phyloP scores from a whole-genome alignment of 176 grass and related monocot species.

The Rhynchospora pubera region DNA sequence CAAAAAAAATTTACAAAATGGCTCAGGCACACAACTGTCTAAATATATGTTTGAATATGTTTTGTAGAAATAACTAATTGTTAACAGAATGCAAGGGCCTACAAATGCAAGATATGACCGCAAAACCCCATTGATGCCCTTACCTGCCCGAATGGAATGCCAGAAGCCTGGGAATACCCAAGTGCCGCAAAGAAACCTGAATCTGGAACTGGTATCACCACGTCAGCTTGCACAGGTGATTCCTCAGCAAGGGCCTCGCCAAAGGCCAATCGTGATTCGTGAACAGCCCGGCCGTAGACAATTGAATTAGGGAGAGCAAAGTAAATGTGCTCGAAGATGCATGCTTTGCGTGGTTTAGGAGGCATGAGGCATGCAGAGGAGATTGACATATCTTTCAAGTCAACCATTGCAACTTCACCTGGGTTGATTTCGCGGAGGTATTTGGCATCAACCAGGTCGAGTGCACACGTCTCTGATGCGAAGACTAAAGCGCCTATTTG shows the following conservation, averaged over 20 bases:
- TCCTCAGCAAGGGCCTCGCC: slow-evolving; percentile 79
- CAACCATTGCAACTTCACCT: slow-evolving; percentile 72
- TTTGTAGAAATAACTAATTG: background rate
- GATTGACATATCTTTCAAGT: slow-evolving; percentile 58
- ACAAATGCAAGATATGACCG: background rate
- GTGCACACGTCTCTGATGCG: slow-evolving; percentile 85
- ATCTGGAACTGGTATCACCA: slow-evolving; percentile 91
- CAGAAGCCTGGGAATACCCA: slow-evolving; percentile 54
- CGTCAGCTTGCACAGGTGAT: slow-evolving; percentile 69
- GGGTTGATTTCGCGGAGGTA: slow-evolving; percentile 78
- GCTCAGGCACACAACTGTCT: background rate
- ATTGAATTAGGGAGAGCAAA: slow-evolving; percentile 75
- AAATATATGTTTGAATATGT: background rate
- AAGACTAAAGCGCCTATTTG: slow-evolving; percentile 51
- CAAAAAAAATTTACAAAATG: background rate
- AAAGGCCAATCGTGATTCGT: slow-evolving; percentile 62
- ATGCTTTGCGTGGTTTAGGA: slow-evolving; percentile 56
- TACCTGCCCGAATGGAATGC: slow-evolving; percentile 75
- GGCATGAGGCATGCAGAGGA: slow-evolving; percentile 63
- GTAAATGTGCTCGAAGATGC: slow-evolving; percentile 97
- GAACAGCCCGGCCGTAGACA: slow-evolving; percentile 65
- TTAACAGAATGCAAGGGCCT: no score
- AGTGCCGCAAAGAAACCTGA: slow-evolving; percentile 89
- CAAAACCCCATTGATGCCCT: background rate
- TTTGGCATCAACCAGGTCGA: slow-evolving; percentile 77